Conservation (phyloP, 164 flowering plant species). For the Berberis vulgaris region DNA sequence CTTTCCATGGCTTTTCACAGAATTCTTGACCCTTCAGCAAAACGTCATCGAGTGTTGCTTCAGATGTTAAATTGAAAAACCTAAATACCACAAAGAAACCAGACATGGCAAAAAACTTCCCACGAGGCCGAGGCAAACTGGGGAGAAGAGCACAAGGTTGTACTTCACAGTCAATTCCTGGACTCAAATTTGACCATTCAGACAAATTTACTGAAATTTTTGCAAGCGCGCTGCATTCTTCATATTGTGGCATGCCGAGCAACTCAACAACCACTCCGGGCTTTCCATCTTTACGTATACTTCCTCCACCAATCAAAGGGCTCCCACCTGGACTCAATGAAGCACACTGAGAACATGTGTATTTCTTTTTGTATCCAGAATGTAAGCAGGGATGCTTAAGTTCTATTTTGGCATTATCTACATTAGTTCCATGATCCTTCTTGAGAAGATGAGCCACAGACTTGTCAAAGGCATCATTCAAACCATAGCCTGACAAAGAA, state of each 20-base stretch:
- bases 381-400: slow-evolving; percentile 88
- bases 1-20: slow-evolving; percentile 76
- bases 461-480: slow-evolving; percentile 96
- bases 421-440: slow-evolving; percentile 30
- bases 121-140: slow-evolving; percentile 60
- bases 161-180: slow-evolving; percentile 72
- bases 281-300: slow-evolving; percentile 36
- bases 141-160: slow-evolving; percentile 81
- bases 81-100: slow-evolving; percentile 92
- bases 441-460: slow-evolving; percentile 70
- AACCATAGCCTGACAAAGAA: slow-evolving; percentile 90
- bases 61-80: slow-evolving; percentile 73
- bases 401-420: slow-evolving; percentile 42
- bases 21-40: slow-evolving; percentile 76
- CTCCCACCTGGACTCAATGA: slow-evolving; percentile 39
- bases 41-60: slow-evolving; percentile 79
- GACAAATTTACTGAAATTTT: slow-evolving; percentile 76
- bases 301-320: slow-evolving; percentile 35
- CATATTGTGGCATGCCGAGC: slow-evolving; percentile 80
- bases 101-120: slow-evolving; percentile 84
- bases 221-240: slow-evolving; percentile 70
- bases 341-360: slow-evolving; percentile 62
- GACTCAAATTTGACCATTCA: slow-evolving; percentile 64
- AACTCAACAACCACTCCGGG: slow-evolving; percentile 46
- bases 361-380: slow-evolving; percentile 63